Evolutionary conservation across 108 stramenopile genomes (phyloP).

Genomic region (Schizochytrium sp.): DNA sequence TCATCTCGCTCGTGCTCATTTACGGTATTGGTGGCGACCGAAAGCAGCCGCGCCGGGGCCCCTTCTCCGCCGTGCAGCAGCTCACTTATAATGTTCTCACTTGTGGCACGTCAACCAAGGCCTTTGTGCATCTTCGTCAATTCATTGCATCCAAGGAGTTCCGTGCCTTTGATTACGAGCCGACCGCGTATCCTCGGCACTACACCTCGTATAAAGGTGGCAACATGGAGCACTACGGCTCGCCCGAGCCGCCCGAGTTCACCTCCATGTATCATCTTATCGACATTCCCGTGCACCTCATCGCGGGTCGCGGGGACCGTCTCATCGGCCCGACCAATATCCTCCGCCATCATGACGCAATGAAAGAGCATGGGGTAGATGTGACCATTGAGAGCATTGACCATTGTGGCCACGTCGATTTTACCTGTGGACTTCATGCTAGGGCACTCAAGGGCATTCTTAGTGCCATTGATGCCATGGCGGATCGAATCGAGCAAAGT

Average conservation of each 20-base stretch:
- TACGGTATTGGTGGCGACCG: not conserved
- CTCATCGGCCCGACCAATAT: constrained; percentile 21
- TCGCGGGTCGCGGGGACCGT: constrained; percentile 6
- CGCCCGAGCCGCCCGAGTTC: constrained; percentile 1
- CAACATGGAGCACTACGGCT: constrained; percentile 16
- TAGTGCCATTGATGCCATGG: not conserved
- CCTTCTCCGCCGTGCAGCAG: constrained; percentile 10
- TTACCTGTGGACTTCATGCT: constrained; percentile 6
- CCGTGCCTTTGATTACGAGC: not conserved
- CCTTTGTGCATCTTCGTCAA: not conserved
- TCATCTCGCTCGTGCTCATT: not conserved
- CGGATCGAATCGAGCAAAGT: not conserved
- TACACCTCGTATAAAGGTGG: not conserved
- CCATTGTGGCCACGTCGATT: constrained; percentile 14
- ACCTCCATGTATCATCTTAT: not conserved
- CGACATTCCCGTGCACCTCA: constrained; percentile 19
- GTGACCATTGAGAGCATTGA: not conserved
- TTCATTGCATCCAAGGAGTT: constrained; percentile 2
- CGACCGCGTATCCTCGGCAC: not conserved
- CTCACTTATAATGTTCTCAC: constrained; percentile 14
- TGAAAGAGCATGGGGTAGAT: not conserved
- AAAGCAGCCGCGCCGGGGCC: not conserved
- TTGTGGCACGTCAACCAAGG: not conserved
- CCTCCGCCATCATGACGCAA: not conserved
- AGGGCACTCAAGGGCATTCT: not conserved